Percentiles rank a stretch among this genome's conserved stretches.
Conservation (phyloP, 2,329 filamentous ascomycete genomes). For the Keithomyces neogunnii region DNA sequence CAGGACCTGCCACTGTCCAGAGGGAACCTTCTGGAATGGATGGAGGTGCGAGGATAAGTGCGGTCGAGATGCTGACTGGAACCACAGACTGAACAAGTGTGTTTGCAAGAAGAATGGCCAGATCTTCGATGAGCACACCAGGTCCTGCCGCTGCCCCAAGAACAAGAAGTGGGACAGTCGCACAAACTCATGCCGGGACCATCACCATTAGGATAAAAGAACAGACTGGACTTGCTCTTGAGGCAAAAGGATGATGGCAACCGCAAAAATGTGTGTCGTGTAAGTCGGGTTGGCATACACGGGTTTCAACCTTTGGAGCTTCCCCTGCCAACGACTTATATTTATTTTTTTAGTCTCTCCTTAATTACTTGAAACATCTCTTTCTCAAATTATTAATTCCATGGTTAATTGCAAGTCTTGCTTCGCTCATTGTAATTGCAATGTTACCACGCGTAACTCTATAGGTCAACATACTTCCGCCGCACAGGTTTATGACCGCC, state of each 20-base stretch:
- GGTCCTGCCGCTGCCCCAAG: not conserved
- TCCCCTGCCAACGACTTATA: too few relatives aligned
- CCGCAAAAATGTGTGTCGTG: not conserved
- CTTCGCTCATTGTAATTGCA: too few relatives aligned
- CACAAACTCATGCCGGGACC: not conserved
- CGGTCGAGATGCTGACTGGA: not conserved
- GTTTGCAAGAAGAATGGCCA: slow-evolving; percentile 1
- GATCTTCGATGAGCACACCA: not conserved
- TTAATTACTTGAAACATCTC: too few relatives aligned
- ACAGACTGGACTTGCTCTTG: not conserved
- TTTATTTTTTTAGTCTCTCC: too few relatives aligned
- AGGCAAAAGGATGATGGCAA: not conserved
- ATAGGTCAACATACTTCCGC: too few relatives aligned
- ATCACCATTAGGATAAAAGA: not conserved
- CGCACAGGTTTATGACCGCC: too few relatives aligned
- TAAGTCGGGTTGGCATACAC: too few relatives aligned
- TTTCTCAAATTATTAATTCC: too few relatives aligned
- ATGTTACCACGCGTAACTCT: too few relatives aligned
- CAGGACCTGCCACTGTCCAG: slow-evolving; percentile 9
- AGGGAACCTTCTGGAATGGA: slow-evolving; percentile 1
- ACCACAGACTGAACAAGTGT: not conserved
- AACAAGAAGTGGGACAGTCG: not conserved
- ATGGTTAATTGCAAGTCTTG: too few relatives aligned
- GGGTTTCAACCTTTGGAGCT: too few relatives aligned
- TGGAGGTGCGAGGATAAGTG: not conserved